These are phyloP conservation scores for Penicillium corylophilum DNA, from an alignment of 2,329 filamentous ascomycete species.

Conservation along the genomic window DNA sequence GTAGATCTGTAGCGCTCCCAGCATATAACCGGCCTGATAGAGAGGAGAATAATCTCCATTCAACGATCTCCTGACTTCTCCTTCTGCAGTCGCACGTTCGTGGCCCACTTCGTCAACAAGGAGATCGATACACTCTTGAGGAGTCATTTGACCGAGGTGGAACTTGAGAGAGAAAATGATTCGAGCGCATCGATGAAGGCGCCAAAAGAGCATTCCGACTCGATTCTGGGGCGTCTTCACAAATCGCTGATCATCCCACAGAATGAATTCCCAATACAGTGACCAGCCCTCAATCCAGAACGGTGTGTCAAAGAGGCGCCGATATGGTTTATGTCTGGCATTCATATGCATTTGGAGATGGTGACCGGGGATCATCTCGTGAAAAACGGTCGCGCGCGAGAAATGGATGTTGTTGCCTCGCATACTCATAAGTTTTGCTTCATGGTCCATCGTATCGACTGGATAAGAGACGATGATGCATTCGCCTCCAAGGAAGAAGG, in stretches of 20 bases:
- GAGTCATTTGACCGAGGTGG: conserved; percentile 55
- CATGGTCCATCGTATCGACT: conserved; percentile 34
- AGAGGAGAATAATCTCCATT: conserved; percentile 57
- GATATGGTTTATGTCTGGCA: conserved; percentile 50
- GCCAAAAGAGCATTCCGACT: conserved; percentile 61
- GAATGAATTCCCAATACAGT: conserved; percentile 61
- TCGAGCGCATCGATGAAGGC: conserved; percentile 61
- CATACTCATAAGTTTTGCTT: conserved; percentile 59
- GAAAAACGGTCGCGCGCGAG: conserved; percentile 59
- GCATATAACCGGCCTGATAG: conserved; percentile 61
- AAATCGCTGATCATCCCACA: conserved; percentile 57
- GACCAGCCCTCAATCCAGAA: conserved; percentile 64
- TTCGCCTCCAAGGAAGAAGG: conserved; percentile 60
- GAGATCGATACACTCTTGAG: conserved; percentile 57
- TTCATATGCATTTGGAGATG: conserved; percentile 50
- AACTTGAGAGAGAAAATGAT: conserved; percentile 58
- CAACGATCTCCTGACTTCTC: conserved; percentile 58
- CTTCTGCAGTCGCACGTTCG: conserved; percentile 60
- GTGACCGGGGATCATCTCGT: conserved; percentile 59
- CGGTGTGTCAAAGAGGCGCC: conserved; percentile 55
- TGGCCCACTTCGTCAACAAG: conserved; percentile 59
- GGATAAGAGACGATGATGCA: conserved; percentile 59
- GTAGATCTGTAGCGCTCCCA: conserved; percentile 59
- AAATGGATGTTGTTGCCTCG: conserved; percentile 60
- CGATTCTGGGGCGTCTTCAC: conserved; percentile 52